Base-by-base conservation (phyloP, 2,329 filamentous ascomycete genomes). In the Zymoseptoria ardabiliae region DNA sequence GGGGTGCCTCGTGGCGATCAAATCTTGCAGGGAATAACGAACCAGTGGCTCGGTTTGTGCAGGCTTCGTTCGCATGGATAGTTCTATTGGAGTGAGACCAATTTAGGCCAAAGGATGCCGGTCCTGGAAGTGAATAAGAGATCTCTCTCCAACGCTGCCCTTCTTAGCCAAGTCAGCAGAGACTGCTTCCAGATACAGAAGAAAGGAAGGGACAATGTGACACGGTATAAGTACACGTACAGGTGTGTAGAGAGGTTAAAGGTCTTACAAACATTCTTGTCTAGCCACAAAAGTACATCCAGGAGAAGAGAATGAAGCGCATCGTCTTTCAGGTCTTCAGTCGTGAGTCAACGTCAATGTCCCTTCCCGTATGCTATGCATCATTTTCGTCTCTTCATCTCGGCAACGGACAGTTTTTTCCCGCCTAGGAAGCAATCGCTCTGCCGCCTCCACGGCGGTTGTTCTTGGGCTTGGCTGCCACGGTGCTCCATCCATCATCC, bases 401-500 rank as follows among this genome's bases (percentile, higher is more conserved):
- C 35, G 17, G 17, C 17, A 45, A n/a, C 17, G 35, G 17, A 45
- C 35, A 45, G n/a, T n/a, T 13, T 17, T 17, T n/a, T 17, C n/a
- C 13, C 35, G 35, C 58, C 64, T 74, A 81, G 55, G 78, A 81
- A 61, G 78, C 78, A 64, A 80, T 73, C 45, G 78, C 78, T 52
- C 78, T 75, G 55, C 74, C 67, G 55, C 75, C 74, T 50, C 70
- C 73, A 63, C 77, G 74, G 61, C 71, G 72, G 61, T 72, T 74
- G 65, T 74, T 77, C 71, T 79, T 79, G 35, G 72, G 69, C 63
- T 79, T 76, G 55, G 76, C 74, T 30, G 76, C 72, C 52, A 82
- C 80, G 48, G 79, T 81, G 67, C 76, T 80, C 79, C 79, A 82
- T 63, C 80, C 80, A 55, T 82, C 80, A 9, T 81, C 79, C 55